phyloP scores from a whole-genome alignment of 139 green algal species.

The Picochlorum sp. region DNA sequence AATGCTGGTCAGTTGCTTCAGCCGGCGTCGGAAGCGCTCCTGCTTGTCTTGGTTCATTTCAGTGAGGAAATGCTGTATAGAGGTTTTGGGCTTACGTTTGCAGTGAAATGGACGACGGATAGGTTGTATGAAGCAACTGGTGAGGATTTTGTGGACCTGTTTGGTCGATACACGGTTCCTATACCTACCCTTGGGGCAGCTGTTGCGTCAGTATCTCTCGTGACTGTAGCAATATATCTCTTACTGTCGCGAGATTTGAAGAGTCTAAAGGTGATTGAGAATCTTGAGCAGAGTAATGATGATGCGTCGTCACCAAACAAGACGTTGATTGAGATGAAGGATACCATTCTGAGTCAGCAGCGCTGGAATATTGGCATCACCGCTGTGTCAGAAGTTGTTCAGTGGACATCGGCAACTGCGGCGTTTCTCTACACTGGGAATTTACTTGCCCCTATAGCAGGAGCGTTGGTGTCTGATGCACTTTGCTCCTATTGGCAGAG shows the following conservation, averaged over 20 bases:
- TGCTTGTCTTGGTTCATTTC: slow-evolving; percentile 24
- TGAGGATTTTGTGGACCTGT: slow-evolving; percentile 20
- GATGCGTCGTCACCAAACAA: background rate
- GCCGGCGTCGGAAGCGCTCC: slow-evolving; percentile 23
- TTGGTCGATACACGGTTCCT: slow-evolving; percentile 2
- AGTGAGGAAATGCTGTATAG: slow-evolving; percentile 57
- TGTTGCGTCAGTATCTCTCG: slow-evolving; percentile 7
- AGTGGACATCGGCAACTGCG: slow-evolving; percentile 2
- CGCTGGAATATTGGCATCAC: slow-evolving; percentile 5
- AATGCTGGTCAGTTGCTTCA: slow-evolving; percentile 17
- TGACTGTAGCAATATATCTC: background rate
- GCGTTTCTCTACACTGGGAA: slow-evolving; percentile 9
- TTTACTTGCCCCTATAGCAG: slow-evolving; percentile 6
- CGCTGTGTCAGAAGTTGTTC: background rate
- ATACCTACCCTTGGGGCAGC: slow-evolving; percentile 7
- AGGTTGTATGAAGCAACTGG: slow-evolving; percentile 34
- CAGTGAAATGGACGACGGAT: slow-evolving; percentile 35
- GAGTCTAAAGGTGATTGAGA: background rate
- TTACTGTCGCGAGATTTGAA: background rate
- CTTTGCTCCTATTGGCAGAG: slow-evolving; percentile 1
- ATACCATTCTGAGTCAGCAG: background rate
- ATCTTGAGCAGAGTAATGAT: background rate
- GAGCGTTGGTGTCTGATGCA: slow-evolving; percentile 6
- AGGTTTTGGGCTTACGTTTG: slow-evolving; percentile 36
- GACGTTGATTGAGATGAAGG: background rate